These are phyloP conservation scores for Lasiodiplodia hormozganensis DNA, from an alignment of 2,329 filamentous ascomycete species.

Conservation along the genomic window DNA sequence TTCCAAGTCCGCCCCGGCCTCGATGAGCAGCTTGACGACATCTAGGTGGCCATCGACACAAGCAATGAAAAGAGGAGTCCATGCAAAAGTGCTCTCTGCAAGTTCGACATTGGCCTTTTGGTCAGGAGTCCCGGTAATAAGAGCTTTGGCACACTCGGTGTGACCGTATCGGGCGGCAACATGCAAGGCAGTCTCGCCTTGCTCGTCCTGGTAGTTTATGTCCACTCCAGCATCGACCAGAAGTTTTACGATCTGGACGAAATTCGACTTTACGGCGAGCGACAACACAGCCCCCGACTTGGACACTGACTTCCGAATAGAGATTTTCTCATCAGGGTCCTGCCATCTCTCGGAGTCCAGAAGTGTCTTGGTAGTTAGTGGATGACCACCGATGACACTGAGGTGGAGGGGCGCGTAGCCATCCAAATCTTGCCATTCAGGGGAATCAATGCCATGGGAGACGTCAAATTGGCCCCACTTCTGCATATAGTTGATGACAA, in stretches of 20 bases:
- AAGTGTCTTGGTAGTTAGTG: conserved; percentile 80
- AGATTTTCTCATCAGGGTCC: conserved; percentile 67
- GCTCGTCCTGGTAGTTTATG: conserved; percentile 90
- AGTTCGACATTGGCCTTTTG: conserved; percentile 81
- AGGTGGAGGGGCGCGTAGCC: conserved; percentile 91
- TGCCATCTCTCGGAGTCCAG: conserved; percentile 82
- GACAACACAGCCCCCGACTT: conserved; percentile 89
- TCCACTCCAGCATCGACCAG: conserved; percentile 90
- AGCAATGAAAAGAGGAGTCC: conserved; percentile 94
- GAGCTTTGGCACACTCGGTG: conserved; percentile 75
- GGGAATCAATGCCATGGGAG: conserved; percentile 82
- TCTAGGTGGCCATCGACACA: conserved; percentile 84
- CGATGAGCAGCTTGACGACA: conserved; percentile 78
- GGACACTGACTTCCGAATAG: conserved; percentile 72
- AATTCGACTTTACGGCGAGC: conserved; percentile 88
- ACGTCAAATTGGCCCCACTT: conserved; percentile 88
- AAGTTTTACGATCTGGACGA: conserved; percentile 81
- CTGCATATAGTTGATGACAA: conserved; percentile 88
- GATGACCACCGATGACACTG: conserved; percentile 89
- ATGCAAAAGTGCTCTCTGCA: conserved; percentile 82
- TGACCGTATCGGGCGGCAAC: conserved; percentile 90
- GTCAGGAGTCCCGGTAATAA: conserved; percentile 72
- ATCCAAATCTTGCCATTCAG: conserved; percentile 89
- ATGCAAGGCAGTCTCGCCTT: conserved; percentile 90
- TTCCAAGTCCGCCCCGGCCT: conserved; percentile 77